These are phyloP conservation scores for Syncephalastrum contaminatum DNA, from an alignment of 371 early-diverging fungal species.

Conservation along the genomic window DNA sequence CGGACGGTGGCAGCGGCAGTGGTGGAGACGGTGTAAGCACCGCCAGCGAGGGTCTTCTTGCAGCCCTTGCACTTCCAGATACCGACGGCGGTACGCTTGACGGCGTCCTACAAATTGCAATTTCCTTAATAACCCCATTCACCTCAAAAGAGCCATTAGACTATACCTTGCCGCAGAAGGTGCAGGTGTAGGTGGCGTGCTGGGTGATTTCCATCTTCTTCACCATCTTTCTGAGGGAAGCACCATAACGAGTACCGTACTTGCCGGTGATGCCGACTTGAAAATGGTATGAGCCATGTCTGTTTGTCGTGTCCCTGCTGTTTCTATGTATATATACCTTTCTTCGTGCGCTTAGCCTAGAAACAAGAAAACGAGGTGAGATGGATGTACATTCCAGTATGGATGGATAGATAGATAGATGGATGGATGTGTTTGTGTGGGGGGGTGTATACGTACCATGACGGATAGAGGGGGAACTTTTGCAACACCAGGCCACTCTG, in stretches of 20 bases:
- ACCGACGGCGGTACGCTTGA: conserved; percentile 97
- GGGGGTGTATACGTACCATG: too few relatives aligned
- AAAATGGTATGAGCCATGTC: conserved; percentile 3
- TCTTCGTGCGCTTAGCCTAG: conserved; percentile 98
- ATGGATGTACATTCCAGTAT: neutral
- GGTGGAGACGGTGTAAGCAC: conserved; percentile 98
- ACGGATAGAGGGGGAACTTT: too few relatives aligned
- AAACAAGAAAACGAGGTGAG: neutral
- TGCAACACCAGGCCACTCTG: too few relatives aligned
- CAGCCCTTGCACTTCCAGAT: conserved; percentile 99
- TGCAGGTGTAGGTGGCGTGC: conserved; percentile 99
- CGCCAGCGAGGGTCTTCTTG: conserved; percentile 97
- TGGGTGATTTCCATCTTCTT: conserved; percentile 99
- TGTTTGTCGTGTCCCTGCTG: neutral
- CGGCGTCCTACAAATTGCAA: conserved; percentile 69
- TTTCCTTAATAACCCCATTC: neutral
- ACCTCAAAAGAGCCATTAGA: too few relatives aligned
- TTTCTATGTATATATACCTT: conserved; percentile 45
- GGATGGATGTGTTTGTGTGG: neutral
- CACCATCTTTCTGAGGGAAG: conserved; percentile 99
- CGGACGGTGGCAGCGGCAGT: conserved; percentile 93
- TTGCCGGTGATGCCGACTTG: conserved; percentile 98
- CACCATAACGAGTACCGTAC: conserved; percentile 99
- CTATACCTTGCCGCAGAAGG: conserved; percentile 97
- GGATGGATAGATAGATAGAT: conserved; percentile 26